phyloP scores from a whole-genome alignment of 345 rosid species.

The Raphanus sativus region DNA sequence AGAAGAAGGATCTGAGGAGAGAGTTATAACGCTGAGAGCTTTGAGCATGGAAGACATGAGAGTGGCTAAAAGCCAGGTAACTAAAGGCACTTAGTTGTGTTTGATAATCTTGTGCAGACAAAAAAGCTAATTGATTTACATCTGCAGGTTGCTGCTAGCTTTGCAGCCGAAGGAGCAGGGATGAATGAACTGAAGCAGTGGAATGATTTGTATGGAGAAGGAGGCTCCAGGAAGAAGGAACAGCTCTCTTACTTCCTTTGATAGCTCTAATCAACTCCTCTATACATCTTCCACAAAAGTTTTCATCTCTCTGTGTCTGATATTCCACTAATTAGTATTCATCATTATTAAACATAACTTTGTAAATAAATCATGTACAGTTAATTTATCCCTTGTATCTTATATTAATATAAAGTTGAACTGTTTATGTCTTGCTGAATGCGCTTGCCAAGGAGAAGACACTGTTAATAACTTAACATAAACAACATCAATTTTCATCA shows the following conservation, averaged over 20 bases:
- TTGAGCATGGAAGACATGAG: constrained; percentile 91
- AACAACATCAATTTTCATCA: too few relatives aligned
- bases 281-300: background rate
- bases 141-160: constrained; percentile 86
- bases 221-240: constrained; percentile 92
- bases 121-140: background rate
- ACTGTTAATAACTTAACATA: too few relatives aligned
- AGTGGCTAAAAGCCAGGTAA: constrained; percentile 90
- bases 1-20: constrained; percentile 60
- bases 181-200: constrained; percentile 89
- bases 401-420: constrained; percentile 1
- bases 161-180: constrained; percentile 75
- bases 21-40: constrained; percentile 61
- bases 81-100: background rate
- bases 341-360: background rate
- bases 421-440: constrained; percentile 13
- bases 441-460: background rate
- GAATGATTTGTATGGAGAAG: constrained; percentile 91
- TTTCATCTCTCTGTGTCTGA: constrained; percentile 4
- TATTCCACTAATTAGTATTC: constrained; percentile 22
- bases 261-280: background rate
- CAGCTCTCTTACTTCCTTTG: constrained; percentile 88
- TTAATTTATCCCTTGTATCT: constrained; percentile 13
- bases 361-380: constrained; percentile 34
- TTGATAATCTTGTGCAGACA: constrained; percentile 6